These are phyloP conservation scores for Fraxinus latifolia DNA, from an alignment of 305 asterid genomes.

Conservation along the genomic window DNA sequence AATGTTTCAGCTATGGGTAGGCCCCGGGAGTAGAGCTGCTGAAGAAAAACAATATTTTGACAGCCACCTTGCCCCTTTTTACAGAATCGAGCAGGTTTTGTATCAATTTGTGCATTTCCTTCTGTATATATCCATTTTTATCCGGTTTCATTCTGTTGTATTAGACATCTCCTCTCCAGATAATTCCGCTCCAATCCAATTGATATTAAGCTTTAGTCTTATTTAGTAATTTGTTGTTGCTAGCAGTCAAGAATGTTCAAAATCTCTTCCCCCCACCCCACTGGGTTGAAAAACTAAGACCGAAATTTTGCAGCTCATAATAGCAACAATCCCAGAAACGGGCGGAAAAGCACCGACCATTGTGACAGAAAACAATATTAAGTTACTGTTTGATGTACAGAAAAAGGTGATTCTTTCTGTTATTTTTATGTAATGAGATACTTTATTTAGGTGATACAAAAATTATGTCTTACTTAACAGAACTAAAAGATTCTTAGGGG, in stretches of 20 bases:
- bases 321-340: conserved; percentile 66
- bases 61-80: conserved; percentile 90
- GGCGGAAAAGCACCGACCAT: conserved; percentile 79
- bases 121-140: background rate
- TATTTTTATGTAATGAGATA: conserved; percentile 5
- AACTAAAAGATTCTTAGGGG: conserved; percentile 9
- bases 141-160: background rate
- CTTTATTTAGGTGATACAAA: background rate
- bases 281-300: conserved; percentile 11
- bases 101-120: background rate
- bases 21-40: conserved; percentile 98
- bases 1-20: conserved; percentile 87
- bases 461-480: background rate
- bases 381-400: conserved; percentile 82
- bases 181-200: background rate
- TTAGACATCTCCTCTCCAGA: background rate
- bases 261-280: background rate
- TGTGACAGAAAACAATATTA: conserved; percentile 79
- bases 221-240: background rate
- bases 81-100: conserved; percentile 93
- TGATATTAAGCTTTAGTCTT: background rate
- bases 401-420: conserved; percentile 56
- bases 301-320: conserved; percentile 69
- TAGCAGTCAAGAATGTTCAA: background rate
- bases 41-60: conserved; percentile 89